Evolutionary conservation across 2,329 filamentous ascomycete species (phyloP).

Genomic region (Triangularia setosa): DNA sequence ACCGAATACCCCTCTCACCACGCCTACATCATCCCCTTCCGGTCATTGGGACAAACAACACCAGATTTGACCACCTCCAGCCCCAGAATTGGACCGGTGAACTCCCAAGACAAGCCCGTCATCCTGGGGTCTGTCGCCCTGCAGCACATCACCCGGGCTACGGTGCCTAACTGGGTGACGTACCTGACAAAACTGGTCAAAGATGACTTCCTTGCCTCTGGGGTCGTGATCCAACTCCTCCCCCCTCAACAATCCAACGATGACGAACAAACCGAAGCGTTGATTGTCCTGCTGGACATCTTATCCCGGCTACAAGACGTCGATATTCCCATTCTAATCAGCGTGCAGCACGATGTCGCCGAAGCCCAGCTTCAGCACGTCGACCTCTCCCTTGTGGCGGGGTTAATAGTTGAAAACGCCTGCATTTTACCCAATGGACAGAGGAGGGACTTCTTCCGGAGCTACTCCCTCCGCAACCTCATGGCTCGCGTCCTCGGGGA

Average conservation of each 20-base stretch:
- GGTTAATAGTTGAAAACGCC: slow-evolving; percentile 40
- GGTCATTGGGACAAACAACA: not conserved
- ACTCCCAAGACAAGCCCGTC: not conserved
- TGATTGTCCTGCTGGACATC: not conserved
- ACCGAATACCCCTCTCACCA: not conserved
- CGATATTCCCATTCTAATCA: slow-evolving; percentile 10
- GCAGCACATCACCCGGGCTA: not conserved
- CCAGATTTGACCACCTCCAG: not conserved
- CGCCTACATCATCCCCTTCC: not conserved
- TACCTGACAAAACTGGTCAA: slow-evolving; percentile 9
- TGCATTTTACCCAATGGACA: slow-evolving; percentile 39
- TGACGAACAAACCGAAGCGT: not conserved
- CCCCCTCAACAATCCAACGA: not conserved
- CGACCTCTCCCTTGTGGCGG: slow-evolving; percentile 33
- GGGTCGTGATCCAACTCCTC: slow-evolving; percentile 21
- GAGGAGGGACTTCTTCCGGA: slow-evolving; percentile 42
- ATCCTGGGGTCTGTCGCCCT: slow-evolving; percentile 13
- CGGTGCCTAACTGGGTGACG: not conserved
- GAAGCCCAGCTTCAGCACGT: slow-evolving; percentile 24
- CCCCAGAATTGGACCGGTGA: not conserved
- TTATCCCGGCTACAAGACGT: not conserved
- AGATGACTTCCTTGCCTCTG: slow-evolving; percentile 5
- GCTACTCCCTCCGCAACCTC: slow-evolving; percentile 32
- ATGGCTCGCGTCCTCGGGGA: slow-evolving; percentile 30
- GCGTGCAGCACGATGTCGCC: slow-evolving; percentile 15